Percentiles rank a stretch among this genome's conserved stretches.
Evolutionary conservation across 208 protist species (phyloP).

Genomic region (Strigomonas culicis): DNA sequence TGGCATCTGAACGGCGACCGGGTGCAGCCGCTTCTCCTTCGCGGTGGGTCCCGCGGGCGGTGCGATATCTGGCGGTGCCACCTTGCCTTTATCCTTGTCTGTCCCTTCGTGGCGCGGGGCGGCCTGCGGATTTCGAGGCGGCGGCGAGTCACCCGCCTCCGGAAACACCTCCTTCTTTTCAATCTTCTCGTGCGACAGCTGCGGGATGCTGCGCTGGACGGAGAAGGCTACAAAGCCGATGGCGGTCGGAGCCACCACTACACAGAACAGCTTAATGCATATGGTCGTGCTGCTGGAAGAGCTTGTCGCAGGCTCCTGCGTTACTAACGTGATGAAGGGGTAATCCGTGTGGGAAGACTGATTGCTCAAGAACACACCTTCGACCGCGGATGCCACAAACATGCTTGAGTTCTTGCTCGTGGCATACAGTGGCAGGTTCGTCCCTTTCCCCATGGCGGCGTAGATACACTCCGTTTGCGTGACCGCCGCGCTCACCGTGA

Average conservation of each 20-base stretch:
- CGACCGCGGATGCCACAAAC: constrained; percentile 44
- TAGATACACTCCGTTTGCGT: constrained; percentile 30
- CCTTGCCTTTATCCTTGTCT: neutral
- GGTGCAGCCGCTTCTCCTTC: neutral
- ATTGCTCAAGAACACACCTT: constrained; percentile 35
- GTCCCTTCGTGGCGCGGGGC: constrained; percentile 12
- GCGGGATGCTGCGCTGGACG: constrained; percentile 54
- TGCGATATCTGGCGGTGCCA: neutral
- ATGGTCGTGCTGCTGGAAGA: constrained; percentile 15
- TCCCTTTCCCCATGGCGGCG: constrained; percentile 17
- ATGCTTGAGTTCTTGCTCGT: constrained; percentile 18
- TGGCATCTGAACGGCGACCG: constrained; percentile 6
- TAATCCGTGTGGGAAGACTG: constrained; percentile 23
- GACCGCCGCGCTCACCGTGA: neutral
- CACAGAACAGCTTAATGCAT: constrained; percentile 51
- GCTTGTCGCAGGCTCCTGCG: neutral
- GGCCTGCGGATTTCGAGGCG: constrained; percentile 37
- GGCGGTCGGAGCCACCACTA: constrained; percentile 44
- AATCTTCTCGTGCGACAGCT: constrained; percentile 27
- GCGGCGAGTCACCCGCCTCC: constrained; percentile 44
- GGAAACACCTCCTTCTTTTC: constrained; percentile 27
- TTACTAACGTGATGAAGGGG: constrained; percentile 22
- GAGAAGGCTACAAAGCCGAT: constrained; percentile 74
- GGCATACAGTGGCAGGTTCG: constrained; percentile 24
- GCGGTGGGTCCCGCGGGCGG: neutral